Percentiles rank a stretch among this genome's conserved stretches.
phyloP scores from a whole-genome alignment of 805 yeast species.

The Metschnikowia aberdeeniae region DNA sequence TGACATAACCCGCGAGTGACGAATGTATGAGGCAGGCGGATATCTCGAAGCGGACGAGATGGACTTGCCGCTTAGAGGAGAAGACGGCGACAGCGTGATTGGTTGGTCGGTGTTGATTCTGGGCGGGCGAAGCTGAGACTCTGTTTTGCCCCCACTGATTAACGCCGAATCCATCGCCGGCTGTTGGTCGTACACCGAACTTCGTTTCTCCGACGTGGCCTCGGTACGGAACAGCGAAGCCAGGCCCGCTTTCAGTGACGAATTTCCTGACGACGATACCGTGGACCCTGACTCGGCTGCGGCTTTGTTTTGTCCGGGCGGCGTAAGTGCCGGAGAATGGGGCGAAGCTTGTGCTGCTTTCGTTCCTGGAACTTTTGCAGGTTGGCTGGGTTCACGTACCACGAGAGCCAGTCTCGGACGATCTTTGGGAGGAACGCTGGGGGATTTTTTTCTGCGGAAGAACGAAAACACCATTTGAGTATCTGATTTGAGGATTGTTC shows the following conservation, averaged over 20 bases:
- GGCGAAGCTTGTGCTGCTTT: too few relatives aligned
- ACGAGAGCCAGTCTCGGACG: neutral
- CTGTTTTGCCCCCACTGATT: neutral
- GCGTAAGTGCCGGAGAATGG: too few relatives aligned
- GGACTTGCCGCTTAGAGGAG: constrained; percentile 13
- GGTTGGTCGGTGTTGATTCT: constrained; percentile 11
- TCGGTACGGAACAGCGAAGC: neutral
- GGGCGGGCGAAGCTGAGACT: constrained; percentile 10
- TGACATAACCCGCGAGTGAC: constrained; percentile 16
- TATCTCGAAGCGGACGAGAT: constrained; percentile 9
- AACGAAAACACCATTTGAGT: neutral
- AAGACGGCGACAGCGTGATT: constrained; percentile 8
- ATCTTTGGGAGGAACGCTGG: neutral
- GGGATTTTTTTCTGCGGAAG: neutral
- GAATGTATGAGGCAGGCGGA: constrained; percentile 16
- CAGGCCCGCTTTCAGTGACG: neutral
- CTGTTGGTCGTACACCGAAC: neutral
- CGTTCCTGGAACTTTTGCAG: too few relatives aligned
- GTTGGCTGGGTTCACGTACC: too few relatives aligned
- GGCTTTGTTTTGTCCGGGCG: too few relatives aligned
- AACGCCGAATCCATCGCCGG: neutral
- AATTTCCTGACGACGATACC: neutral
- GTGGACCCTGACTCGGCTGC: neutral
- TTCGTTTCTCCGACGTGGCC: neutral
- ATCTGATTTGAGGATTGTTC: neutral